Conservation (phyloP, 192 early-diverging fungal genomes). For the Coemansia javaensis region DNA sequence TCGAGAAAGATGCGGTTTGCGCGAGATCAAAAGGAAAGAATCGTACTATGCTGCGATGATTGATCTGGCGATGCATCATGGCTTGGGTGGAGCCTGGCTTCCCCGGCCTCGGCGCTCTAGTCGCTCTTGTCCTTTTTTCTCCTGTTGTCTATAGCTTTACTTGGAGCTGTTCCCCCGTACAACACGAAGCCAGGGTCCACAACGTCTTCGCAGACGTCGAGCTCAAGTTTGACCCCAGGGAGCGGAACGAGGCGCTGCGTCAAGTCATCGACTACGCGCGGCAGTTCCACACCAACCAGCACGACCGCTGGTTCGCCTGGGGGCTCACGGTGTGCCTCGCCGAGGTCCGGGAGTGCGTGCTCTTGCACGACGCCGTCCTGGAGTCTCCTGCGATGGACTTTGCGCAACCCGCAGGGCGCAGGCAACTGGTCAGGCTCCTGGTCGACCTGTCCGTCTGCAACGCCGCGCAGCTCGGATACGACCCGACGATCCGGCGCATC, state of each 20-base stretch:
- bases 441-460: constrained; percentile 12
- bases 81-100: too few species aligned
- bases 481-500: neutral
- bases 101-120: too few species aligned
- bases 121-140: too few species aligned
- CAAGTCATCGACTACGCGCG: constrained; percentile 1
- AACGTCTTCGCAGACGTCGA: neutral
- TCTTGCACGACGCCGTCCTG: neutral
- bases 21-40: too few species aligned
- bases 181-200: neutral
- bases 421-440: neutral
- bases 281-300: constrained; percentile 1
- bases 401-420: neutral
- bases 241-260: neutral
- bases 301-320: constrained; percentile 11
- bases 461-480: constrained; percentile 3
- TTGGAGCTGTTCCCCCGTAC: neutral
- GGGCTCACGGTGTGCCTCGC: constrained; percentile 5
- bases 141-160: neutral
- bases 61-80: too few species aligned
- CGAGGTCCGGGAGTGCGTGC: neutral
- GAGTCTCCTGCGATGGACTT: neutral
- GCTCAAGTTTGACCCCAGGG: neutral
- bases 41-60: too few species aligned
- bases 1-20: too few species aligned